These are phyloP conservation scores for Sugiyamaella paludigena DNA, from an alignment of 1,139 yeast genomes.

Conservation along the genomic window DNA sequence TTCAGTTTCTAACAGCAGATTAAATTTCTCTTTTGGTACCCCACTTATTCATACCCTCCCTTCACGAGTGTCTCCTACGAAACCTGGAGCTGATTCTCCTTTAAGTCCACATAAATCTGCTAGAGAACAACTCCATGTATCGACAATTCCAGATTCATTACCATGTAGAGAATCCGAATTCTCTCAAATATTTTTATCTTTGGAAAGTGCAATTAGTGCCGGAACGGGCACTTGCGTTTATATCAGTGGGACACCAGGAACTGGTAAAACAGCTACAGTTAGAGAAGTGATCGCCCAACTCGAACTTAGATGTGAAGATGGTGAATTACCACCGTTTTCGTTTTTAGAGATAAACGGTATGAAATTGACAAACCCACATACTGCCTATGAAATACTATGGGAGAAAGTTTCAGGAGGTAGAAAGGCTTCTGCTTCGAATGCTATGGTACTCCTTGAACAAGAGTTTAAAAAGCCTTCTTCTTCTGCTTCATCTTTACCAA, in stretches of 20 bases:
- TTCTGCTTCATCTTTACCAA: constrained; percentile 46
- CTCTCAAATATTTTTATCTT: constrained; percentile 62
- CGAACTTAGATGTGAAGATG: constrained; percentile 40
- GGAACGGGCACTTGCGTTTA: constrained; percentile 82
- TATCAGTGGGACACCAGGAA: constrained; percentile 97
- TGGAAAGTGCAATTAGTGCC: constrained; percentile 73
- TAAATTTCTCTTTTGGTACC: not conserved
- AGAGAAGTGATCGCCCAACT: constrained; percentile 78
- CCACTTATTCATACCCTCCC: constrained; percentile 5
- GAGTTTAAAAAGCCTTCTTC: constrained; percentile 43
- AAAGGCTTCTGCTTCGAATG: constrained; percentile 60
- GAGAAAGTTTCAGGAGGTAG: constrained; percentile 58
- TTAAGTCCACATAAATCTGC: constrained; percentile 46
- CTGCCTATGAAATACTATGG: constrained; percentile 86
- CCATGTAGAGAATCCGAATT: constrained; percentile 92
- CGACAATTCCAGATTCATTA: constrained; percentile 59
- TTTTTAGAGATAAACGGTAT: constrained; percentile 89
- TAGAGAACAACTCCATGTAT: constrained; percentile 60
- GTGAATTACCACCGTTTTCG: constrained; percentile 58
- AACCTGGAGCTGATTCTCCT: not conserved
- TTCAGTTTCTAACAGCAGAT: too few relatives aligned
- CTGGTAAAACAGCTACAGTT: constrained; percentile 94
- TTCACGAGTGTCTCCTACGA: constrained; percentile 7
- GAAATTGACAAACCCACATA: constrained; percentile 75
- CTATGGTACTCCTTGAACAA: constrained; percentile 55